phyloP scores from a whole-genome alignment of 805 yeast genomes.

The Saccharomycopsis sp. region DNA sequence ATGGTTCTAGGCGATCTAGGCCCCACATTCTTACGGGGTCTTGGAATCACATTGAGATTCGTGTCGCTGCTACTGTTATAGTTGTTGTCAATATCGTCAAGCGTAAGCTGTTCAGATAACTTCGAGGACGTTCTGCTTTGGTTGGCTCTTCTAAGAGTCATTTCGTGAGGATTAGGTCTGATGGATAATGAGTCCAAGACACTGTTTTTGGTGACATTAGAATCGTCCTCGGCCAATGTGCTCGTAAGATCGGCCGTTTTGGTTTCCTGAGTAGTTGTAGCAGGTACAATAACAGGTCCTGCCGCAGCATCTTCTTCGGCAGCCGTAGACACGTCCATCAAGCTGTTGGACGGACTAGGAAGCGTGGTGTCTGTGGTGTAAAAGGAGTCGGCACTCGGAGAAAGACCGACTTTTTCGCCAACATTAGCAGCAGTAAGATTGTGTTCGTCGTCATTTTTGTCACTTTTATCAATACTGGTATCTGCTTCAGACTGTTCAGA shows the following conservation, averaged over 20 bases:
- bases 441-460: too few relatives aligned
- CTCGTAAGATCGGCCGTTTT: too few relatives aligned
- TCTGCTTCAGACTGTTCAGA: too few relatives aligned
- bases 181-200: background rate
- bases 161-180: background rate
- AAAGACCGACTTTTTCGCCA: too few relatives aligned
- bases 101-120: slow-evolving; percentile 2
- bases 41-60: background rate
- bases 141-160: background rate
- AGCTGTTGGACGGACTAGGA: slow-evolving; percentile 4
- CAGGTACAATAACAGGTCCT: too few relatives aligned
- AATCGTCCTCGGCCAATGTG: too few relatives aligned
- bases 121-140: slow-evolving; percentile 2
- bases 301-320: background rate
- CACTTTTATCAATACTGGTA: too few relatives aligned
- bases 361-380: slow-evolving; percentile 4
- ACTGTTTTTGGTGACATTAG: background rate
- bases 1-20: slow-evolving; percentile 9
- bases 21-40: background rate
- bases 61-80: background rate
- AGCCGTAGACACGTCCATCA: background rate
- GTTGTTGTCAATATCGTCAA: background rate
- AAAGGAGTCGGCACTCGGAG: background rate
- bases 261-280: too few relatives aligned
- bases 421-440: too few relatives aligned